Percentiles rank a stretch among this genome's conserved stretches.
phyloP scores from a whole-genome alignment of 768 basidiomycete genomes.

The Tephrocybe sp. region DNA sequence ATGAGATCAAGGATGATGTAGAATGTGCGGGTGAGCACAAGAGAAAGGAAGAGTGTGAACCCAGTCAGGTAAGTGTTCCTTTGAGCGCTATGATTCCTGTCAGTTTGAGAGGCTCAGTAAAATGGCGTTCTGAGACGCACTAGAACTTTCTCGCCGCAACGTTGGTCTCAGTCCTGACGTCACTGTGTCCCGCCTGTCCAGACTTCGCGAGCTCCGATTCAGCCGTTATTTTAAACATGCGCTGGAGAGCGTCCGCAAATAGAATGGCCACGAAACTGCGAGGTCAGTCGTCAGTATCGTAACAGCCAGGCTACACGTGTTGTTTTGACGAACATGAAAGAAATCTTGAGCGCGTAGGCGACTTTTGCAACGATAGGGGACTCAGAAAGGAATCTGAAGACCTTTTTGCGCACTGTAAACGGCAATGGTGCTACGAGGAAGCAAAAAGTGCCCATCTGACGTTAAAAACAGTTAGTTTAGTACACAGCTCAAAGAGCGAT shows the following conservation, averaged over 20 bases:
- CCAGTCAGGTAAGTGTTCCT: slow-evolving; percentile 92
- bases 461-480: neutral
- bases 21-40: slow-evolving; percentile 91
- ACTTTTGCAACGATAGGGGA: slow-evolving; percentile 76
- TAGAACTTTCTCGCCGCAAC: slow-evolving; percentile 94
- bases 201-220: slow-evolving; percentile 70
- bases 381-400: slow-evolving; percentile 74
- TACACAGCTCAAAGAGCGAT: neutral
- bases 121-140: slow-evolving; percentile 41
- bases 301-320: neutral
- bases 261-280: slow-evolving; percentile 79
- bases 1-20: slow-evolving; percentile 91
- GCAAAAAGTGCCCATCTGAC: slow-evolving; percentile 80
- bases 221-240: slow-evolving; percentile 81
- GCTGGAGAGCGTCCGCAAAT: slow-evolving; percentile 89
- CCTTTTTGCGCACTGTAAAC: slow-evolving; percentile 62
- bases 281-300: slow-evolving; percentile 1
- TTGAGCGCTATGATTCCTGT: slow-evolving; percentile 58
- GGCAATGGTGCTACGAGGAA: slow-evolving; percentile 86
- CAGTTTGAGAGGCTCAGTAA: neutral
- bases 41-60: slow-evolving; percentile 93
- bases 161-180: slow-evolving; percentile 82
- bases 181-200: slow-evolving; percentile 46
- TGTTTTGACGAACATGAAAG: slow-evolving; percentile 73
- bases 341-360: slow-evolving; percentile 90